phyloP scores from a whole-genome alignment of 1,284 basidiomycete genomes.

The Phlebopus sp. region DNA sequence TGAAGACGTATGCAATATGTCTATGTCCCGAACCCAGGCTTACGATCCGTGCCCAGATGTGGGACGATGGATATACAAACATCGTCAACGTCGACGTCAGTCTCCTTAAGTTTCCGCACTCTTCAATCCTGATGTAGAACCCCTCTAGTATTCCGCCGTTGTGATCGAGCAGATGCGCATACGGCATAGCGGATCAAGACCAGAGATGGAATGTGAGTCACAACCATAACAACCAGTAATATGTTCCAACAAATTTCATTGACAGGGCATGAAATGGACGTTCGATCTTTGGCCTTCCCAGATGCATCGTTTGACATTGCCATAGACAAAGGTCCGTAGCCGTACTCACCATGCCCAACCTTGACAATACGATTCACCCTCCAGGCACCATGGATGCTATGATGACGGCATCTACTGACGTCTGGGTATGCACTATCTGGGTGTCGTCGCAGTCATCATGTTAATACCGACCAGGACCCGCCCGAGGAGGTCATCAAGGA shows the following conservation, averaged over 20 bases:
- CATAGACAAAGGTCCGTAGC: slow-evolving; percentile 77
- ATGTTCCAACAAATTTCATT: background rate
- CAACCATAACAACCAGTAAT: background rate
- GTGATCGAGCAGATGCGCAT: slow-evolving; percentile 80
- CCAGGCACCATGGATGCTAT: slow-evolving; percentile 90
- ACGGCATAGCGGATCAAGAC: slow-evolving; percentile 51
- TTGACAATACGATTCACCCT: background rate
- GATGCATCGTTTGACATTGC: slow-evolving; percentile 77
- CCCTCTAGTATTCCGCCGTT: slow-evolving; percentile 69
- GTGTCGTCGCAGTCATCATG: background rate
- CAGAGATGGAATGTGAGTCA: slow-evolving; percentile 75
- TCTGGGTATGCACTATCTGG: slow-evolving; percentile 65
- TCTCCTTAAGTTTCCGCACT: background rate
- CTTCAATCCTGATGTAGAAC: slow-evolving; percentile 1
- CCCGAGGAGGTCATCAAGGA: slow-evolving; percentile 72
- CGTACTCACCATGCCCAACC: background rate
- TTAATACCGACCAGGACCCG: slow-evolving; percentile 59
- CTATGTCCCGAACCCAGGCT: slow-evolving; percentile 1
- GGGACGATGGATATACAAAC: slow-evolving; percentile 83
- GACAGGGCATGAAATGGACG: slow-evolving; percentile 88
- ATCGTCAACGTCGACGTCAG: slow-evolving; percentile 84
- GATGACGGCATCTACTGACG: slow-evolving; percentile 85
- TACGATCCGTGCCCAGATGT: slow-evolving; percentile 58
- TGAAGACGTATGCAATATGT: slow-evolving; percentile 53
- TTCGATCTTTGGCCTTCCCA: slow-evolving; percentile 69